Evolutionary conservation across 306 rosid genomes (phyloP).

Genomic region (Pyrus bretschneideri): DNA sequence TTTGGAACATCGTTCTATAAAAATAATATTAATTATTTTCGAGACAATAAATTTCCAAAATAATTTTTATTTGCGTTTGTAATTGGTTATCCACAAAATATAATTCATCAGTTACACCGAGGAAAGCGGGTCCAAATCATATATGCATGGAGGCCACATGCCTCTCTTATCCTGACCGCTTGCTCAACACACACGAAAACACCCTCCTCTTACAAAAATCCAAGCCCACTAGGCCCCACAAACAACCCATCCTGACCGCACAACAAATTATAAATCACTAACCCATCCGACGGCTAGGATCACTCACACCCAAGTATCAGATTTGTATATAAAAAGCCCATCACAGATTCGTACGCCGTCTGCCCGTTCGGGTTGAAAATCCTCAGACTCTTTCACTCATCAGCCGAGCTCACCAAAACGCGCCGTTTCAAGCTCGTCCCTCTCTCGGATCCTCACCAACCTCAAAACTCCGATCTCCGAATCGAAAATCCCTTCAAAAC

Average conservation of each 20-base stretch:
- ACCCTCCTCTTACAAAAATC: background rate
- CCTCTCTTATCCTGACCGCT: background rate
- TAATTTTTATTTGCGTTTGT: background rate
- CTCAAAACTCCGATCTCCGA: background rate
- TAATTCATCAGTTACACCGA: background rate
- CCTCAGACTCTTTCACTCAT: background rate
- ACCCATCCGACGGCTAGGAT: background rate
- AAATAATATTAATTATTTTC: too few relatives aligned
- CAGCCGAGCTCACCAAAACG: conserved; percentile 7
- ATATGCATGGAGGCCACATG: background rate
- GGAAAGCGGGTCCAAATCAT: background rate
- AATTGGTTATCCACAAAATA: too few relatives aligned
- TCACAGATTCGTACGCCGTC: background rate
- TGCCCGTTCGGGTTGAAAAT: background rate
- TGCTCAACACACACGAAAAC: background rate
- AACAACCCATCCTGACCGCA: background rate
- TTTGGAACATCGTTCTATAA: too few relatives aligned
- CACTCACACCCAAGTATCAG: background rate
- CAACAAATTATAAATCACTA: background rate
- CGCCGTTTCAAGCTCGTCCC: background rate
- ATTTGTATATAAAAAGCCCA: background rate
- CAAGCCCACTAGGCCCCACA: background rate
- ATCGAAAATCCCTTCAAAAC: background rate
- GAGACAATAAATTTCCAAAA: too few relatives aligned
- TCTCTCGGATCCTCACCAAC: background rate